These are phyloP conservation scores for Ophiostoma himal-ulmi DNA, from an alignment of 2,329 filamentous ascomycete genomes.

Conservation along the genomic window DNA sequence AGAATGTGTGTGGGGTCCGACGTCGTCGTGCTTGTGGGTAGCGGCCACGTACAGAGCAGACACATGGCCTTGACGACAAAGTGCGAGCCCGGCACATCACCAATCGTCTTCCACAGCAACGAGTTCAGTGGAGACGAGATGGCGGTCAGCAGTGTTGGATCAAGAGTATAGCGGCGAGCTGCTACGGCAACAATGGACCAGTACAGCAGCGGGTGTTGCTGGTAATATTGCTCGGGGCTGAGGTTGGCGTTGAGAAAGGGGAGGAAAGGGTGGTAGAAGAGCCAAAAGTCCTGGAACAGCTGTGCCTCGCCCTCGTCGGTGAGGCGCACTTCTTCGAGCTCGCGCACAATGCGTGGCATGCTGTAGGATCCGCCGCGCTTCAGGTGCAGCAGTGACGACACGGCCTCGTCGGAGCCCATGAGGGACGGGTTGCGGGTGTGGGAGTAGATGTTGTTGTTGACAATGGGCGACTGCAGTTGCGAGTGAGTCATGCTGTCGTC, in stretches of 20 bases:
- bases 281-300: constrained; percentile 70
- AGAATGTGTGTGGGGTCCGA: constrained; percentile 77
- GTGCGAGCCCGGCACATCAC: constrained; percentile 71
- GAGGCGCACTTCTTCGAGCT: constrained; percentile 58
- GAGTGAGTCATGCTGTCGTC: constrained; percentile 41
- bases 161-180: constrained; percentile 61
- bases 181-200: constrained; percentile 77
- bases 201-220: constrained; percentile 74
- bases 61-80: constrained; percentile 77
- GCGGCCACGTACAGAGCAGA: constrained; percentile 72
- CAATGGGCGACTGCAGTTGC: constrained; percentile 53
- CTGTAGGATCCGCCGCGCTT: constrained; percentile 60
- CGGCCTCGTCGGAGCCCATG: constrained; percentile 64
- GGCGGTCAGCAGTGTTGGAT: constrained; percentile 59
- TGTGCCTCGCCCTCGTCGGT: constrained; percentile 57
- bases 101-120: constrained; percentile 70
- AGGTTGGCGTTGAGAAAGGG: constrained; percentile 65
- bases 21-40: constrained; percentile 74
- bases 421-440: constrained; percentile 58
- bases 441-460: constrained; percentile 48
- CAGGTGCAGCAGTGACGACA: constrained; percentile 59
- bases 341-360: constrained; percentile 53
- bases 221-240: constrained; percentile 66
- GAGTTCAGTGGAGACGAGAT: constrained; percentile 63
- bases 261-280: constrained; percentile 69